phyloP scores from a whole-genome alignment of 2,329 filamentous ascomycete genomes.

The Aspergillus ibericus region DNA sequence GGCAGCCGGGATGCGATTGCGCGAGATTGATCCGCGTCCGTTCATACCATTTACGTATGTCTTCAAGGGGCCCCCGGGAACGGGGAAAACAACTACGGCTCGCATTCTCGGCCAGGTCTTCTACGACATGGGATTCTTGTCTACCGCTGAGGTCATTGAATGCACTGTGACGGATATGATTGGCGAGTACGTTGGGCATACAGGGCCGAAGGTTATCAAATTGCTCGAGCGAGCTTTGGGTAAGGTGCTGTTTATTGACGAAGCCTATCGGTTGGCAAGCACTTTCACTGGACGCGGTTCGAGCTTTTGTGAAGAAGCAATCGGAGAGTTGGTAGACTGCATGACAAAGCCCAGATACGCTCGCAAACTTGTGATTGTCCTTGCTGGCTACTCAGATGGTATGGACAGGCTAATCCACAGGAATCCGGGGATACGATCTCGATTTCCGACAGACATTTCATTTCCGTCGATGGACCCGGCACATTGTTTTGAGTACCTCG shows the following conservation, averaged over 20 bases:
- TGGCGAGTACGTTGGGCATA: conserved; percentile 66
- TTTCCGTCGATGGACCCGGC: neutral
- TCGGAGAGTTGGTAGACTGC: conserved; percentile 14
- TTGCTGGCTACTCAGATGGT: neutral
- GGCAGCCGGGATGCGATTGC: neutral
- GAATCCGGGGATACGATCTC: neutral
- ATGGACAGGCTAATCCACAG: neutral
- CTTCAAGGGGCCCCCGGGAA: conserved; percentile 43
- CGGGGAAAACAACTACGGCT: conserved; percentile 70
- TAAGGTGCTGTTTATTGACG: conserved; percentile 66
- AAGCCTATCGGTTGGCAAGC: conserved; percentile 63
- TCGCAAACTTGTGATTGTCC: neutral
- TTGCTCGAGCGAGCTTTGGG: conserved; percentile 62
- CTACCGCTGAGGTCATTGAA: conserved; percentile 59
- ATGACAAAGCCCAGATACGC: conserved; percentile 4
- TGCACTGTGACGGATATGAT: conserved; percentile 67
- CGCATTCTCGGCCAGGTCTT: conserved; percentile 69
- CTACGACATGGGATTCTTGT: conserved; percentile 70
- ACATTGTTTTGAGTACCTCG: neutral
- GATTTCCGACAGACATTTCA: neutral
- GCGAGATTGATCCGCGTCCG: neutral
- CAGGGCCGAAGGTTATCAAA: conserved; percentile 62
- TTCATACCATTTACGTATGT: conserved; percentile 4
- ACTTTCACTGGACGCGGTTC: conserved; percentile 26
- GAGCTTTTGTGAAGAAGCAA: conserved; percentile 32